Evolutionary conservation across 495 filamentous ascomycete genomes (phyloP), one percentile per base, ranked within the genome.

Genomic region (Xylaria grammica): DNA sequence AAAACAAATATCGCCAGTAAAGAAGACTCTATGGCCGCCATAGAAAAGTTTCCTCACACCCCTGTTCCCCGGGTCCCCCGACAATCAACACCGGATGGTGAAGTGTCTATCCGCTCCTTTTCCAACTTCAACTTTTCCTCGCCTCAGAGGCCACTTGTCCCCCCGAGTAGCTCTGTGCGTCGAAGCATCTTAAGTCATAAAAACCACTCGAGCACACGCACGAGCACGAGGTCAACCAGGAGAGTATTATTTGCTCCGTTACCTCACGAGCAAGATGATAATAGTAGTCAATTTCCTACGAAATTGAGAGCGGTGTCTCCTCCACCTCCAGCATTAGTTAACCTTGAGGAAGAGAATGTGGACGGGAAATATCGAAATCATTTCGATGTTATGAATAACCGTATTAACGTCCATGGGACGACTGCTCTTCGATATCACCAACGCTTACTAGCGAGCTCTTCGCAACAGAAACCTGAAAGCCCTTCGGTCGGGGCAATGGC

Each of bases 401-500:
- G 72, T 4, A 65, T 73, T 8, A 66, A 46, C 26, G 64, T 67
- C 1, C 56, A 68, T 8, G 54, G 49, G 11, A 34, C 34, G 19
- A 27, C 50, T 15, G 53, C 58, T 30, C 17, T 46, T 19, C 62
- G 42, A 53, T 44, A 36, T 5, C 55, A 61, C 24, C 66, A 52
- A 22, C 67, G 60, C 20, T 62, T 82, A 1, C 66, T 82, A n/a
- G 78, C 78, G 7, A 81, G 73, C 65, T 68, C 60, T 7, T 80
- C 79, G 4, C 78, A 81, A 51, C 77, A 75, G 65, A 64, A 59
- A 22, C 71, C 70, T 29, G 46, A 44, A 8, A 82, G 78, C 40
- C 79, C 79, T n/a, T 57, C 64, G 5, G 24, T 78, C 15, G 69
- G 62, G 15, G 79, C 74, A 0, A 80, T 82, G 79, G 79, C 79